Evolutionary conservation across 306 rosid species (phyloP).

Genomic region (Spatholobus suberectus): DNA sequence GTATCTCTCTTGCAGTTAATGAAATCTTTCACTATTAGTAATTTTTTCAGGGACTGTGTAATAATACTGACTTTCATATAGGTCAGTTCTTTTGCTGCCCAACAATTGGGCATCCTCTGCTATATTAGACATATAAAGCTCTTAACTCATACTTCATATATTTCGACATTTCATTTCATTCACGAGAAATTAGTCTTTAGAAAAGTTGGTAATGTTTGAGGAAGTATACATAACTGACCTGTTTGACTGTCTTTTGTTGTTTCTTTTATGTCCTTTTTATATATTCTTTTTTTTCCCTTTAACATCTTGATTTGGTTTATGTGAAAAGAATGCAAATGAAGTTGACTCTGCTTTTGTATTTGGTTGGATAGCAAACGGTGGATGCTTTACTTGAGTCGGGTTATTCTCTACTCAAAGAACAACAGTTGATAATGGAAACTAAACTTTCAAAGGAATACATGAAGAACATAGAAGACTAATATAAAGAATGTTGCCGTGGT

Average conservation of each 20-base stretch:
- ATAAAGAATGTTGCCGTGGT: slow-evolving; percentile 20
- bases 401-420: slow-evolving; percentile 78
- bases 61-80: neutral
- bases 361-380: slow-evolving; percentile 76
- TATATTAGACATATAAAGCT: neutral
- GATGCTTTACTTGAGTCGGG: slow-evolving; percentile 92
- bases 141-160: neutral
- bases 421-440: slow-evolving; percentile 82
- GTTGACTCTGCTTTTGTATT: slow-evolving; percentile 41
- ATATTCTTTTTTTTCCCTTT: neutral
- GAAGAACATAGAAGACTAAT: slow-evolving; percentile 84
- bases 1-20: neutral
- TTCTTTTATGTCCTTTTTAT: neutral
- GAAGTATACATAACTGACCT: neutral
- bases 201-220: slow-evolving; percentile 8
- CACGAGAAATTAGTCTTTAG: neutral
- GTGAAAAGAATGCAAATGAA: slow-evolving; percentile 30
- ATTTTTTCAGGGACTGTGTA: neutral
- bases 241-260: neutral
- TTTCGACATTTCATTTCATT: slow-evolving; percentile 21
- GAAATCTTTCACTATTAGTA: neutral
- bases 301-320: slow-evolving; percentile 22
- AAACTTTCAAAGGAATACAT: slow-evolving; percentile 95
- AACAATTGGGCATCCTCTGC: neutral
- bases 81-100: neutral